These are phyloP conservation scores for Rhizophagus sp. DNA, from an alignment of 192 early-diverging fungal species.

Conservation along the genomic window DNA sequence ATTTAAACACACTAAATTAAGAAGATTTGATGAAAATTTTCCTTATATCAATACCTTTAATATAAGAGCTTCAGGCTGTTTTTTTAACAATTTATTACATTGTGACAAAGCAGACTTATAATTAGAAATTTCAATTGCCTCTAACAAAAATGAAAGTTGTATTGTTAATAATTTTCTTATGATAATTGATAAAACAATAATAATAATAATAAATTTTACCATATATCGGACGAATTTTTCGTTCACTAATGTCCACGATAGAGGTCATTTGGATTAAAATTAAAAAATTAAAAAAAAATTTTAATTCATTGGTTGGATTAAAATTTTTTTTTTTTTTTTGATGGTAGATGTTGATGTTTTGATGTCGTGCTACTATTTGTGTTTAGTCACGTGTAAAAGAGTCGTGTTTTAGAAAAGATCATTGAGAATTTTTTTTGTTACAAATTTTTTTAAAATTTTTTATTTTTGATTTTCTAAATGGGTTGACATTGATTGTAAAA, in stretches of 20 bases:
- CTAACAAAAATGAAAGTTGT: conserved; percentile 27
- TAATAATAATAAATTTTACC: conserved; percentile 5
- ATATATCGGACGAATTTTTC: conserved; percentile 29
- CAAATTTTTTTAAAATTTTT: no score
- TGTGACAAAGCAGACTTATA: conserved; percentile 64
- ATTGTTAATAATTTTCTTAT: background rate
- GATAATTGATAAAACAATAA: background rate
- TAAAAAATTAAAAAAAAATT: background rate
- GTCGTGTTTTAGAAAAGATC: no score
- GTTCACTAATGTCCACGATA: conserved; percentile 16
- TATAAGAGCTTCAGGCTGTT: conserved; percentile 59
- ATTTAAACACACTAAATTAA: background rate
- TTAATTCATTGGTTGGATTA: background rate
- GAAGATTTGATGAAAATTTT: background rate
- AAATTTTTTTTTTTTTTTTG: background rate
- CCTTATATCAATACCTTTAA: conserved; percentile 55
- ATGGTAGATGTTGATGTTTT: no score
- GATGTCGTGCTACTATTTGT: no score
- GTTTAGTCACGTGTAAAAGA: background rate
- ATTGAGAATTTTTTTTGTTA: no score
- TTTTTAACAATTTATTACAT: conserved; percentile 72
- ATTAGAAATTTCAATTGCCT: conserved; percentile 66
- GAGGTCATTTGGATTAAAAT: conserved; percentile 5
- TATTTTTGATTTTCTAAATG: no score
- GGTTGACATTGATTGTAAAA: no score